These are phyloP conservation scores for Ascosphaera acerosa DNA, from an alignment of 2,329 filamentous ascomycete genomes.

Conservation along the genomic window DNA sequence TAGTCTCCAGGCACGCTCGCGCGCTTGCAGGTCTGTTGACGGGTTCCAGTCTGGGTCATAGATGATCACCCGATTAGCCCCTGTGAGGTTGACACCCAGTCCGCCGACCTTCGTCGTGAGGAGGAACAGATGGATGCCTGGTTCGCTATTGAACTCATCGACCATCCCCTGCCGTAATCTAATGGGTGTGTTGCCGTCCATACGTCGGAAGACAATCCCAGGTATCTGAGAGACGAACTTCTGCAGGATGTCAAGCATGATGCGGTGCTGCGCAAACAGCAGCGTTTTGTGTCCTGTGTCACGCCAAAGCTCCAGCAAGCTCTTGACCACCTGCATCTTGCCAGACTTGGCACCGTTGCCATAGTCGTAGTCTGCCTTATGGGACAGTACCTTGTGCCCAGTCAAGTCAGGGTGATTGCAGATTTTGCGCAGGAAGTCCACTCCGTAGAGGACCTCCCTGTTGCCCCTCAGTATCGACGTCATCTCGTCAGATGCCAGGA, in stretches of 20 bases:
- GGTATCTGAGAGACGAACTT: slow-evolving; percentile 44
- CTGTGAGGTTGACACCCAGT: slow-evolving; percentile 78
- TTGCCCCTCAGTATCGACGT: slow-evolving; percentile 50
- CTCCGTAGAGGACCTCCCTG: slow-evolving; percentile 61
- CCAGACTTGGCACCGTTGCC: slow-evolving; percentile 58
- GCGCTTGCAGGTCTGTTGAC: slow-evolving; percentile 82
- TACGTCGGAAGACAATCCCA: slow-evolving; percentile 53
- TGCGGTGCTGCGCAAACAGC: slow-evolving; percentile 75
- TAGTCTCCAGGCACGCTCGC: slow-evolving; percentile 83
- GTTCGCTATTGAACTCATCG: slow-evolving; percentile 71
- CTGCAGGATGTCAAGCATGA: slow-evolving; percentile 89
- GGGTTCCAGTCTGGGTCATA: slow-evolving; percentile 99
- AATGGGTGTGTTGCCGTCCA: slow-evolving; percentile 84
- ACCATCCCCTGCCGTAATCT: slow-evolving; percentile 74
- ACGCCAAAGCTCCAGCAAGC: slow-evolving; percentile 69
- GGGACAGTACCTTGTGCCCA: slow-evolving; percentile 34
- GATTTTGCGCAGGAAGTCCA: slow-evolving; percentile 82
- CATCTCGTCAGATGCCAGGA: slow-evolving; percentile 64
- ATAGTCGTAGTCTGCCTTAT: slow-evolving; percentile 45
- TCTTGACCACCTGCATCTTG: slow-evolving; percentile 88
- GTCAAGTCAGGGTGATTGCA: slow-evolving; percentile 90
- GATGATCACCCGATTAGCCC: slow-evolving; percentile 87
- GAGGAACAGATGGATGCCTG: slow-evolving; percentile 62
- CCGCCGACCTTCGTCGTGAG: slow-evolving; percentile 91
- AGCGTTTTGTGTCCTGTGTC: slow-evolving; percentile 81